Conservation (phyloP, 306 rosid species). For the Vicia faba region DNA sequence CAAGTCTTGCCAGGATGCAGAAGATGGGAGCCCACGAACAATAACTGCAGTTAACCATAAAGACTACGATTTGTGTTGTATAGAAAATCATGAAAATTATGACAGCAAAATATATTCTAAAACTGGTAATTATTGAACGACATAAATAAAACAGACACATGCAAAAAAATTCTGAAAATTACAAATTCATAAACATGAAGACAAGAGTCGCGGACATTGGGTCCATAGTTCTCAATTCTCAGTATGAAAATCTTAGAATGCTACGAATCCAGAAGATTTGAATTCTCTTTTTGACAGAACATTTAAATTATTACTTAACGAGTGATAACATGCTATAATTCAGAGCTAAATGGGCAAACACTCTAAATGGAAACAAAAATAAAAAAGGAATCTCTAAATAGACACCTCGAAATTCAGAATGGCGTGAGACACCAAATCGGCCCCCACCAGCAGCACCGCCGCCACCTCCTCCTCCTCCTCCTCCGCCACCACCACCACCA, state of each 20-base stretch:
- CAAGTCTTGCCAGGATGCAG: slow-evolving; percentile 99
- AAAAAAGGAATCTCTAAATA: neutral
- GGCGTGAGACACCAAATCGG: slow-evolving; percentile 84
- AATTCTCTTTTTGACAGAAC: neutral
- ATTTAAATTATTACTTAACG: neutral
- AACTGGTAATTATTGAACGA: neutral
- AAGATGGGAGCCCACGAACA: slow-evolving; percentile 98
- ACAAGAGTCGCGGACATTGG: neutral
- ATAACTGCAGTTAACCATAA: slow-evolving; percentile 57
- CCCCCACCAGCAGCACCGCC: slow-evolving; percentile 62
- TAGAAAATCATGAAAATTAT: neutral
- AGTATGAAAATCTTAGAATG: neutral
- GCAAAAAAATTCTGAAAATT: slow-evolving; percentile 11
- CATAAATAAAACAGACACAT: slow-evolving; percentile 8
- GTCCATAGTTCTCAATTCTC: neutral
- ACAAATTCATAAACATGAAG: neutral
- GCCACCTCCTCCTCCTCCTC: slow-evolving; percentile 51
- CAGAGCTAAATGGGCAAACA: slow-evolving; percentile 1
- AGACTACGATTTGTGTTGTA: neutral
- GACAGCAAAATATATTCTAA: neutral
- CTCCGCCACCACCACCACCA: slow-evolving; percentile 42
- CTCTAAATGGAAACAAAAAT: neutral
- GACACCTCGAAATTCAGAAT: slow-evolving; percentile 94
- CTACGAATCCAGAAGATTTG: neutral
- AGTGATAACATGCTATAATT: neutral